Percentiles rank a stretch among this genome's conserved stretches.
phyloP scores from a whole-genome alignment of 345 rosid genomes.

The Luvunga scandens region DNA sequence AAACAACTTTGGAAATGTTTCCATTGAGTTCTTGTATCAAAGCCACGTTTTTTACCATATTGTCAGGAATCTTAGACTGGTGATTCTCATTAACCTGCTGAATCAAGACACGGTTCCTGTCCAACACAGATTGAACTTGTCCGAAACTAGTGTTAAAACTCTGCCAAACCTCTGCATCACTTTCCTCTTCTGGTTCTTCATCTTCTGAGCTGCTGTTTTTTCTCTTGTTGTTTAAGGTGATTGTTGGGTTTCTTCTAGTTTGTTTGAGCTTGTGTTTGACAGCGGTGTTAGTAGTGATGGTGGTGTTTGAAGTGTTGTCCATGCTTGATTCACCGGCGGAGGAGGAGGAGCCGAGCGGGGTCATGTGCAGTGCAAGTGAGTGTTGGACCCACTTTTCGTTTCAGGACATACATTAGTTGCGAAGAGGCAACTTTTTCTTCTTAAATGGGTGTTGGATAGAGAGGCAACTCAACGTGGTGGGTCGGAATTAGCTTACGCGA shows the following conservation, averaged over 20 bases:
- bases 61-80: constrained; percentile 63
- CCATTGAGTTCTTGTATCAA: constrained; percentile 86
- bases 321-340: constrained; percentile 18
- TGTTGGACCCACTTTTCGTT: background rate
- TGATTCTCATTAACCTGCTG: constrained; percentile 93
- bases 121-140: constrained; percentile 74
- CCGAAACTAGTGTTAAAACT: constrained; percentile 48
- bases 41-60: constrained; percentile 89
- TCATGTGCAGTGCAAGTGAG: constrained; percentile 7
- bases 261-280: constrained; percentile 12
- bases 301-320: constrained; percentile 20
- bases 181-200: constrained; percentile 20
- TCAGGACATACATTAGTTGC: background rate
- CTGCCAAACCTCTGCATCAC: constrained; percentile 62
- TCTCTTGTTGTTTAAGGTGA: constrained; percentile 5
- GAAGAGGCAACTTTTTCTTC: background rate
- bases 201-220: constrained; percentile 10
- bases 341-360: constrained; percentile 12
- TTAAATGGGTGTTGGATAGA: background rate
- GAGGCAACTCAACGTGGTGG: background rate
- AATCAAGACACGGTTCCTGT: constrained; percentile 73
- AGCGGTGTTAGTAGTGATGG: background rate
- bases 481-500: background rate
- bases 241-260: background rate
- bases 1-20: constrained; percentile 75